A percentile compares a stretch with the other conserved stretches of the same genome.
phyloP scores from a whole-genome alignment of 2,329 filamentous ascomycete species.

The Cladosporium sphaerospermum region DNA sequence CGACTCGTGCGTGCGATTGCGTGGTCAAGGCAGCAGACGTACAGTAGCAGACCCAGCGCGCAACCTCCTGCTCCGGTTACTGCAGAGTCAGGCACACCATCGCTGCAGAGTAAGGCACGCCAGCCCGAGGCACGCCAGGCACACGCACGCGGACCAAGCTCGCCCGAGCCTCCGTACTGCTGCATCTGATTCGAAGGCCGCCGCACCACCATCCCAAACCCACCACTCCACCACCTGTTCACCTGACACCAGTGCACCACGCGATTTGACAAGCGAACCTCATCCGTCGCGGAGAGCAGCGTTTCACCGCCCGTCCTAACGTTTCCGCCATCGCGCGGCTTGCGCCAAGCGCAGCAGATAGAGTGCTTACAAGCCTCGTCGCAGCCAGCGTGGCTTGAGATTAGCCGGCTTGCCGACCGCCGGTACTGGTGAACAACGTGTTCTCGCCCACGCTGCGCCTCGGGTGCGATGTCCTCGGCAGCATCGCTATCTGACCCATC shows the following conservation, averaged over 20 bases:
- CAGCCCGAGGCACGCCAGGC: too few relatives aligned
- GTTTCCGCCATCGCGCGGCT: not conserved
- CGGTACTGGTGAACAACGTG: not conserved
- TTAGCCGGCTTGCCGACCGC: not conserved
- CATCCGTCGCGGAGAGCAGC: not conserved
- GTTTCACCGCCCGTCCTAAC: constrained; percentile 1
- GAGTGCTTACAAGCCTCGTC: not conserved
- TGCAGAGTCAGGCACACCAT: too few relatives aligned
- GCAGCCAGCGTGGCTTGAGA: not conserved
- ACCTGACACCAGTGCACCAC: constrained; percentile 2
- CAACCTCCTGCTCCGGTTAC: too few relatives aligned
- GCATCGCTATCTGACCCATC: too few relatives aligned
- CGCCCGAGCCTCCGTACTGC: constrained; percentile 1
- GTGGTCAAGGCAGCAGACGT: too few relatives aligned
- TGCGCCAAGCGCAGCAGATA: constrained; percentile 3
- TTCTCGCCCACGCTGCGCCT: constrained; percentile 3
- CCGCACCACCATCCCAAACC: not conserved
- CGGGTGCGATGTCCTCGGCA: not conserved
- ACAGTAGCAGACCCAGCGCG: too few relatives aligned
- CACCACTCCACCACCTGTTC: not conserved
- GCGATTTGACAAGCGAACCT: not conserved
- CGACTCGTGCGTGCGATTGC: too few relatives aligned
- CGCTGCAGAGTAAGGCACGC: too few relatives aligned
- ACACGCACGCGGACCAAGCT: not conserved
- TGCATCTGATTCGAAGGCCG: not conserved